Evolutionary conservation across 2,329 filamentous ascomycete genomes (phyloP).

Genomic region (Huntiella decipiens): DNA sequence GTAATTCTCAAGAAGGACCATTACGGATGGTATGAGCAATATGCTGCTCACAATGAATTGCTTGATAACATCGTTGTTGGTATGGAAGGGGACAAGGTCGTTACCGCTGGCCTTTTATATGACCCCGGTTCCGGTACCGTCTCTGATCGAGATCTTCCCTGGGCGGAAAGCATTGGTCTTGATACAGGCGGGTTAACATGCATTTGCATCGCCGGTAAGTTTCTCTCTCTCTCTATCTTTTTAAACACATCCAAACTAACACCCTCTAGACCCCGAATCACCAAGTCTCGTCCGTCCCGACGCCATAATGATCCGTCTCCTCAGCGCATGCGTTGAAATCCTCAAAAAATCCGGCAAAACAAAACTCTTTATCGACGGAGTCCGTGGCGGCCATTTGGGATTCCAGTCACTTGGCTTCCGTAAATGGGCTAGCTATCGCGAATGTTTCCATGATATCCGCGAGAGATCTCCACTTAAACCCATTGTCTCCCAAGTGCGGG

Average conservation of each 20-base stretch:
- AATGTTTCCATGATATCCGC: conserved; percentile 29
- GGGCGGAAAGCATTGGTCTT: conserved; percentile 30
- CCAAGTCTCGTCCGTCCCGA: conserved; percentile 26
- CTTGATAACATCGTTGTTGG: conserved; percentile 36
- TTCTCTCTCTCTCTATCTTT: not conserved
- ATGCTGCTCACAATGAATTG: conserved; percentile 14
- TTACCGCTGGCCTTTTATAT: conserved; percentile 37
- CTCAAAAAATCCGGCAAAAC: conserved; percentile 31
- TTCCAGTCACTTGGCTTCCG: conserved; percentile 35
- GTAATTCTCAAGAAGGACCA: not conserved
- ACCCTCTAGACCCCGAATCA: conserved; percentile 21
- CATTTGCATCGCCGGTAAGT: conserved; percentile 37
- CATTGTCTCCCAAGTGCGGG: too few relatives aligned
- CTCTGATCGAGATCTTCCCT: conserved; percentile 32
- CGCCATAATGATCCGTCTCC: conserved; percentile 31
- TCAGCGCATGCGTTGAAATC: conserved; percentile 31
- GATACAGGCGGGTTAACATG: conserved; percentile 41
- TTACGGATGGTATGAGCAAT: conserved; percentile 2
- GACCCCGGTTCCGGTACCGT: conserved; percentile 26
- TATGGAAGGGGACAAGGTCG: conserved; percentile 27
- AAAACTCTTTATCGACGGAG: conserved; percentile 35
- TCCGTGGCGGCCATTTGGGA: conserved; percentile 30
- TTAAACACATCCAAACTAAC: not conserved
- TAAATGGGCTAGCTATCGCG: conserved; percentile 38
- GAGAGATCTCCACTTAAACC: not conserved